These are phyloP conservation scores for Leishmania aethiopica DNA, from an alignment of 208 protist species.

Conservation along the genomic window DNA sequence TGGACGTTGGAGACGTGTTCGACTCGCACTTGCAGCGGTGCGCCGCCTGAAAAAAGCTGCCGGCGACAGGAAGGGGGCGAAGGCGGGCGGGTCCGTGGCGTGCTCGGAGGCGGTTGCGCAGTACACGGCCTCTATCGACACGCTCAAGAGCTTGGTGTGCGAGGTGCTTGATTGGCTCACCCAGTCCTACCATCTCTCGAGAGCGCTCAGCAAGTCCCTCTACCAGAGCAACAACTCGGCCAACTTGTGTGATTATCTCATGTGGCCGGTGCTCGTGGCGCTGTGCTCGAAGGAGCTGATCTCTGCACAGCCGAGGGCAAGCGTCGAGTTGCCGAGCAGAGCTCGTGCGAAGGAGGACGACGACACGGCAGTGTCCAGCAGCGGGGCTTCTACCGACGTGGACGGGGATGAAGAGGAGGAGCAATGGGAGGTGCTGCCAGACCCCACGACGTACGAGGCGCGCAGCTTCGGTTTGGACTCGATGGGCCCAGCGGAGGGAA, in stretches of 20 bases:
- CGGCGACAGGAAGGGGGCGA: neutral
- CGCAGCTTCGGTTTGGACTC: conserved; percentile 53
- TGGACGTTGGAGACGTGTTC: conserved; percentile 24
- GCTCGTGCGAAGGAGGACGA: neutral
- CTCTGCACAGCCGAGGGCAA: neutral
- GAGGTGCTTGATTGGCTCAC: conserved; percentile 55
- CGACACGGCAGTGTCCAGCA: neutral
- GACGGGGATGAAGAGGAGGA: conserved; percentile 38
- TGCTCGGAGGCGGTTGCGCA: neutral
- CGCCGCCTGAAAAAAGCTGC: conserved; percentile 12
- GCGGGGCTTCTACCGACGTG: neutral
- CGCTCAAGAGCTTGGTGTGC: conserved; percentile 28
- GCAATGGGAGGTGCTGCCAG: conserved; percentile 41
- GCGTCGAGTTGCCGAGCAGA: neutral
- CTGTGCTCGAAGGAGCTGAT: conserved; percentile 13
- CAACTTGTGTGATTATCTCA: conserved; percentile 51
- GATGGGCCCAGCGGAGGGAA: conserved; percentile 28
- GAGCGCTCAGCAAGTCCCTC: conserved; percentile 40
- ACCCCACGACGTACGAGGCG: conserved; percentile 24
- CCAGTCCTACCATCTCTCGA: conserved; percentile 29
- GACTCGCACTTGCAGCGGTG: conserved; percentile 12
- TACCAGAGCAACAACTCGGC: conserved; percentile 38
- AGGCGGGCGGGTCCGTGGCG: neutral
- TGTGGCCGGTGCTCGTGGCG: conserved; percentile 48
- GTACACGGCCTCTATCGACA: conserved; percentile 11